Evolutionary conservation across 345 rosid species (phyloP), one percentile per base, ranked within the genome.

Genomic region (Acer yangbiense): DNA sequence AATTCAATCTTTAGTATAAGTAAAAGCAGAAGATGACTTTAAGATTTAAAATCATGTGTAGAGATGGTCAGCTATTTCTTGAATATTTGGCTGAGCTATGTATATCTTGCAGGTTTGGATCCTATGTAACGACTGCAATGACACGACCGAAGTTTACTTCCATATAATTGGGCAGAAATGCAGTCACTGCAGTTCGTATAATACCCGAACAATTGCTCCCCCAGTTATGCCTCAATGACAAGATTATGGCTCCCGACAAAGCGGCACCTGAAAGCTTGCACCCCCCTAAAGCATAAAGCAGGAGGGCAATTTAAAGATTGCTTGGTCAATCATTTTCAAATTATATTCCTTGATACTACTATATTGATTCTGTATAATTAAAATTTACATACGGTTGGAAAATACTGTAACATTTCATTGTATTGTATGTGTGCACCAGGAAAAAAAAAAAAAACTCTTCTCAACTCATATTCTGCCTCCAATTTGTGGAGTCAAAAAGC

Each of bases 41-140:
- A 27, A 27, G 29, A 25, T 25, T 25, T 25, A 44, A 18, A 61
- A 50, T 8, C 44, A 18, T 27, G 44, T 44, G 27, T 48, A 23
- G 27, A 25, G 43, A 48, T 18, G 14, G 12, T 48, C 46, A 11
- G 25, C 7, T 62, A 18, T 74, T 44, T 60, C 10, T 62, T 62
- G 25, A 44, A 41, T 41, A 39, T 10, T 43, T 21, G 3, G 3
- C 2, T 14, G 63, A 69, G 50, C 32, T 39, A 9, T 23, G 29
- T 7, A 9, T 29, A 10, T 64, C 70, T 76, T 79, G 84, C 89
- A 96, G 99, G 95, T 96, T 50, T 96, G 99, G 99, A 92, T 96
- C 78, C 88, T 96, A 20, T 96, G 99, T 78, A 96, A 96, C 32
- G 98, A 96, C 89, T 96, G 99, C 86, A 96, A 92, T 2, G 97